Base-by-base conservation (phyloP, 495 filamentous ascomycete genomes). In the Viridothelium virens region DNA sequence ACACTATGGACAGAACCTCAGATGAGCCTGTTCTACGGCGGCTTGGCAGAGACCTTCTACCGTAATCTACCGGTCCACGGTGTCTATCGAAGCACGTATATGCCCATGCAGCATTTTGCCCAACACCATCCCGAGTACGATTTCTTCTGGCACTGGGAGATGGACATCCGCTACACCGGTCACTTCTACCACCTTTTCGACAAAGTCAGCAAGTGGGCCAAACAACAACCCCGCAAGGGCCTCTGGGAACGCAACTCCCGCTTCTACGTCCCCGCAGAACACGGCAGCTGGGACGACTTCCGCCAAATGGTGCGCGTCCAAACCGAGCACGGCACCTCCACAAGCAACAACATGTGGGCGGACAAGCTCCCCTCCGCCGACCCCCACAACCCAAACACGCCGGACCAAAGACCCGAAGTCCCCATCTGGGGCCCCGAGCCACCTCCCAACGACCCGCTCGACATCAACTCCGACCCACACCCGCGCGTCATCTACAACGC, bases 111-210 rank as follows among this genome's bases (percentile, higher is more conserved):
- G 72, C 88, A 89, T 75, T 98, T 96, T 72, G 88, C 93, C 16
- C 85, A 90, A 69, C 83, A 86, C 48, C 94, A 98, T 74, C 89
- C 90, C 0, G 92, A 97, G 73, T 98, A 94, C 73, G 95, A 97
- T 66, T 90, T 87, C 77, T 89, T 93, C 77, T 98, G 94, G 94
- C 92, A 98, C 72, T 97, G 92, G 92, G 94, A 98, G 77, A 96
- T 97, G 88, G 94, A 98, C 72, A 86, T 91, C 44, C 87, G 94
- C 2, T 96, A 96, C 75, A 96, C 89, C 0, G 95, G 94, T n/a
- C 92, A 98, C 76, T 96, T 88, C 82, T 94, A 96, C 75, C 88
- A 96, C 69, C 80, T 97, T 34, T 89, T 97, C 72, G 82, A 87
- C 70, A 86, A 87, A 71, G 77, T 94, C 47, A 79, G 80, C 50